phyloP scores from a whole-genome alignment of 2,329 filamentous ascomycete species.

The Lecanicillium sp. region DNA sequence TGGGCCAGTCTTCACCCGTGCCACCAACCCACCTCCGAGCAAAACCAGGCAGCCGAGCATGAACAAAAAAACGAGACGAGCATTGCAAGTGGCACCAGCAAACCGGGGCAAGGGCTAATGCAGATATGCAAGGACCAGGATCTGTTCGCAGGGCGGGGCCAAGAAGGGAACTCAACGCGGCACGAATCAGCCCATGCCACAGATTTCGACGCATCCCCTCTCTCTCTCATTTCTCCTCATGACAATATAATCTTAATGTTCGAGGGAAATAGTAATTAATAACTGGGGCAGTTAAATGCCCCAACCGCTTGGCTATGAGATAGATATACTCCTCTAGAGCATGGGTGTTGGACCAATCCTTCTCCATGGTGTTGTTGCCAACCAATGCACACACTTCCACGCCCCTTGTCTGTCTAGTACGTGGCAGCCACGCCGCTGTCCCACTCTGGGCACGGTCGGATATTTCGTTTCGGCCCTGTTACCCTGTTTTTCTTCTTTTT shows the following conservation, averaged over 20 bases:
- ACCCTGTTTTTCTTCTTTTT: constrained; percentile 6
- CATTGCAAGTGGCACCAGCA: not conserved
- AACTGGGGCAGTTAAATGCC: not conserved
- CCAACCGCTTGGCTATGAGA: not conserved
- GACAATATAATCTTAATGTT: too few species aligned
- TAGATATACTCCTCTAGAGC: too few species aligned
- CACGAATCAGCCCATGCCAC: constrained; percentile 8
- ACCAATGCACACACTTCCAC: not conserved
- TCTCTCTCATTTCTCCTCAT: not conserved
- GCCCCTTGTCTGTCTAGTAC: not conserved
- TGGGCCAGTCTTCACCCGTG: not conserved
- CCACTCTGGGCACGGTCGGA: constrained; percentile 12
- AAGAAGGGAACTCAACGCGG: not conserved
- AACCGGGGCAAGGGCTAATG: constrained; percentile 2
- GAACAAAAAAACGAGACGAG: not conserved
- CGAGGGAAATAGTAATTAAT: not conserved
- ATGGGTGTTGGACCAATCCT: not conserved
- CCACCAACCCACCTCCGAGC: not conserved
- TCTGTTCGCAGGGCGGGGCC: constrained; percentile 1
- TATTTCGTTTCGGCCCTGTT: not conserved
- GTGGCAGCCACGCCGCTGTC: constrained; percentile 10
- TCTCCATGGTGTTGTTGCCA: constrained; percentile 1
- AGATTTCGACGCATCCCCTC: not conserved
- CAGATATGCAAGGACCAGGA: constrained; percentile 10
- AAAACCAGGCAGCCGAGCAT: constrained; percentile 2